Evolutionary conservation across 1,284 basidiomycete species (phyloP).

Genomic region (Boletus nobilissimus): DNA sequence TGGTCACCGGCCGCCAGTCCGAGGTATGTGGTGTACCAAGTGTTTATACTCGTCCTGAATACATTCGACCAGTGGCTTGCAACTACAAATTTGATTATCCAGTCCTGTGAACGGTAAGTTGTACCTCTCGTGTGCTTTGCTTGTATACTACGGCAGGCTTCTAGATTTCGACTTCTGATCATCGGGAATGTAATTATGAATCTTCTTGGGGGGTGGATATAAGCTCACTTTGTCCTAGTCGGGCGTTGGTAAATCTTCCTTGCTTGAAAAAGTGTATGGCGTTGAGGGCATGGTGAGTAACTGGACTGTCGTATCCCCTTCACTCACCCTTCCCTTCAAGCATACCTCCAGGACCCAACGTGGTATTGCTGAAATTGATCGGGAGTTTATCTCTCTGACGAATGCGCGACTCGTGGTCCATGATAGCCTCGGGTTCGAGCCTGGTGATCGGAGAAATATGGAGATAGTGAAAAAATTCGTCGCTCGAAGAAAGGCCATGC

Average conservation of each 20-base stretch:
- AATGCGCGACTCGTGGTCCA: slow-evolving; percentile 34
- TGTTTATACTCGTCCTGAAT: neutral
- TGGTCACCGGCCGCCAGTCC: slow-evolving; percentile 7
- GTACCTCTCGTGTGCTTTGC: neutral
- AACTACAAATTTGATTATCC: slow-evolving; percentile 15
- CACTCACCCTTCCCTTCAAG: slow-evolving; percentile 13
- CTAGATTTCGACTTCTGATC: slow-evolving; percentile 32
- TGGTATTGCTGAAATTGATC: slow-evolving; percentile 23
- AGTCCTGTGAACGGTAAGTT: slow-evolving; percentile 24
- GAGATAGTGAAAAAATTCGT: slow-evolving; percentile 21
- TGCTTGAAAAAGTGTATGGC: slow-evolving; percentile 29
- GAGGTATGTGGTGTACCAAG: slow-evolving; percentile 6
- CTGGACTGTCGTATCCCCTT: neutral
- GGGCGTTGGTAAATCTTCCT: slow-evolving; percentile 33
- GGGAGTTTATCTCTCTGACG: slow-evolving; percentile 16
- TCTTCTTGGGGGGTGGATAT: neutral
- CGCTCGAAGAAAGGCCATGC: slow-evolving; percentile 2
- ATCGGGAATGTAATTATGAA: slow-evolving; percentile 29
- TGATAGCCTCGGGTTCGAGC: slow-evolving; percentile 36
- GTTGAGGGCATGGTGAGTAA: slow-evolving; percentile 26
- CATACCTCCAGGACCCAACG: slow-evolving; percentile 5
- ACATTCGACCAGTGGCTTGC: slow-evolving; percentile 1
- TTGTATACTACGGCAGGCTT: neutral
- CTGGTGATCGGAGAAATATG: slow-evolving; percentile 25
- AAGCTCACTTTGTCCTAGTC: slow-evolving; percentile 13